Conservation (phyloP, 2,329 filamentous ascomycete genomes). For the Beauveria varroae region DNA sequence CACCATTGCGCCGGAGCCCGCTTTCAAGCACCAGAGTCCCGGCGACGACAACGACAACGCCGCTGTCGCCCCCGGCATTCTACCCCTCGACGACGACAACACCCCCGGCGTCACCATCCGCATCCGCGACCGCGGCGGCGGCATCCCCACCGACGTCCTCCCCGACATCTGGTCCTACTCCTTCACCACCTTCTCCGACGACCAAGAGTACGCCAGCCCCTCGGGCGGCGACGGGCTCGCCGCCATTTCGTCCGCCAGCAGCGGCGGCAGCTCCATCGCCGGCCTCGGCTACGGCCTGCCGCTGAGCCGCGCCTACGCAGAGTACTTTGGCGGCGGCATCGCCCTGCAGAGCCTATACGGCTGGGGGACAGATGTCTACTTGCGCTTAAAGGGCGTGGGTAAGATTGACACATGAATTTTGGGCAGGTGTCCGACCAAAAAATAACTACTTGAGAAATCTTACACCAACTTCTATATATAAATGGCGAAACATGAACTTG, state of each 20-base stretch:
- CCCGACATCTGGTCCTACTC: slow-evolving; percentile 94
- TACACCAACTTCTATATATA: background rate
- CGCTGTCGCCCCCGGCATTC: slow-evolving; percentile 34
- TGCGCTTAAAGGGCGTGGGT: slow-evolving; percentile 56
- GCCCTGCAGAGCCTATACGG: slow-evolving; percentile 92
- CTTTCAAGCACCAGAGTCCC: slow-evolving; percentile 24
- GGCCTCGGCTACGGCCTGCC: slow-evolving; percentile 90
- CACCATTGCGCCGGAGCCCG: slow-evolving; percentile 71
- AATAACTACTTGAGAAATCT: background rate
- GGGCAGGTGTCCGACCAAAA: background rate
- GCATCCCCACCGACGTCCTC: slow-evolving; percentile 76
- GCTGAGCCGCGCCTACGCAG: slow-evolving; percentile 84
- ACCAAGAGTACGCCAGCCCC: slow-evolving; percentile 35
- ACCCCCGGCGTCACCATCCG: slow-evolving; percentile 87
- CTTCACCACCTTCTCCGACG: slow-evolving; percentile 84
- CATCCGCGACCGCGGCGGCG: slow-evolving; percentile 91
- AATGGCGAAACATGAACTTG: background rate
- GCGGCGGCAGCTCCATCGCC: slow-evolving; percentile 75
- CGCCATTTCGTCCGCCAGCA: slow-evolving; percentile 64
- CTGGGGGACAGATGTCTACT: slow-evolving; percentile 72
- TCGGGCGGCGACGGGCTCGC: slow-evolving; percentile 52
- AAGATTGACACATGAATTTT: slow-evolving; percentile 33
- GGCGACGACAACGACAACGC: too few relatives aligned
- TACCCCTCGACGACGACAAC: slow-evolving; percentile 54
- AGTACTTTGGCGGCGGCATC: slow-evolving; percentile 96